These are phyloP conservation scores for Schizopora paradoxa DNA, from an alignment of 1,284 basidiomycete species.

Conservation along the genomic window DNA sequence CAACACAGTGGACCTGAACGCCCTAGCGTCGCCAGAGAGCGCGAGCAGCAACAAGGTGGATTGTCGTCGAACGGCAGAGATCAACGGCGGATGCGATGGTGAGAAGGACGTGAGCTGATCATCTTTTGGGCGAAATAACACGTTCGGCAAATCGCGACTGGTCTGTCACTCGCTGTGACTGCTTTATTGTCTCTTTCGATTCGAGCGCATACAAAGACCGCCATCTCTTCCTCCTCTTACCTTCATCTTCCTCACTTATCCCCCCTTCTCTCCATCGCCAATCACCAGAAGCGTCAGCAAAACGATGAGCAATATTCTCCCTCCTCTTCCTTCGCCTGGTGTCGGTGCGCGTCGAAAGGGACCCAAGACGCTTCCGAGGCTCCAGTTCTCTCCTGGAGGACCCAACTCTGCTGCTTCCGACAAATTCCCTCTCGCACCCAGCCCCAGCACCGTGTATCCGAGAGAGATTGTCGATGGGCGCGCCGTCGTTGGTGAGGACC, in stretches of 20 bases:
- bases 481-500: slow-evolving; percentile 39
- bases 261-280: background rate
- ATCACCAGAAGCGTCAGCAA: too few relatives aligned
- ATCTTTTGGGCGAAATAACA: too few relatives aligned
- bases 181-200: background rate
- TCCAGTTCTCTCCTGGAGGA: slow-evolving; percentile 69
- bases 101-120: too few relatives aligned
- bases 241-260: background rate
- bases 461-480: slow-evolving; percentile 61
- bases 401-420: slow-evolving; percentile 63
- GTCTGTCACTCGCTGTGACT: background rate
- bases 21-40: too few relatives aligned
- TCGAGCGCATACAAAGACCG: background rate
- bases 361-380: slow-evolving; percentile 55
- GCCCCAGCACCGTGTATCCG: slow-evolving; percentile 61
- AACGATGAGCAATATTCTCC: slow-evolving; percentile 27
- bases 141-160: too few relatives aligned
- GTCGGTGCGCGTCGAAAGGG: slow-evolving; percentile 51
- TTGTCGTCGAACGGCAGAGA: too few relatives aligned
- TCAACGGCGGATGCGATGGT: too few relatives aligned
- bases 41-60: too few relatives aligned
- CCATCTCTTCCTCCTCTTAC: too few relatives aligned
- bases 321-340: slow-evolving; percentile 37
- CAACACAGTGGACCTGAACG: too few relatives aligned
- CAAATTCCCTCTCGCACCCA: slow-evolving; percentile 60